Evolutionary conservation across 805 yeast genomes (phyloP).

Genomic region (Lipomyces sp.): DNA sequence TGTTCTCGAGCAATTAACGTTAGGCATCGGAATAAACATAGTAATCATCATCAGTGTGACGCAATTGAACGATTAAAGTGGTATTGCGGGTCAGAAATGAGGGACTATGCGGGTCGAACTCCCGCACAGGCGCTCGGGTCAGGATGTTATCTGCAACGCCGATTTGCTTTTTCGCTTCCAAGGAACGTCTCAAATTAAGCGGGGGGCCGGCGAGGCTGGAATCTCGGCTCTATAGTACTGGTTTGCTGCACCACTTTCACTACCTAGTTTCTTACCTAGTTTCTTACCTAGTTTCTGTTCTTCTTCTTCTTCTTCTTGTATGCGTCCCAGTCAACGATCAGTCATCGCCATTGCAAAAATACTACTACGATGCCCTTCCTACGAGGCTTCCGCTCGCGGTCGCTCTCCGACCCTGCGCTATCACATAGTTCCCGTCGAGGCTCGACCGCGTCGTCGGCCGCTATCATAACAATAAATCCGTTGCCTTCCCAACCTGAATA

Average conservation of each 20-base stretch:
- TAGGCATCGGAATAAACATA: too few relatives aligned
- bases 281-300: too few relatives aligned
- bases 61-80: too few relatives aligned
- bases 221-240: too few relatives aligned
- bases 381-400: constrained; percentile 33
- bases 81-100: too few relatives aligned
- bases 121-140: too few relatives aligned
- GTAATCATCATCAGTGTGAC: too few relatives aligned
- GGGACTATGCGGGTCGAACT: too few relatives aligned
- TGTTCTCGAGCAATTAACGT: too few relatives aligned
- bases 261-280: too few relatives aligned
- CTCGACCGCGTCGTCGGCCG: background rate
- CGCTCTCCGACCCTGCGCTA: constrained; percentile 30
- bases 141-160: too few relatives aligned
- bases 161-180: too few relatives aligned
- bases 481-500: constrained; percentile 1
- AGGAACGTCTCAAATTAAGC: background rate
- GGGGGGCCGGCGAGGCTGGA: background rate
- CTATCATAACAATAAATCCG: background rate
- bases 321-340: background rate
- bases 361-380: constrained; percentile 29
- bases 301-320: background rate
- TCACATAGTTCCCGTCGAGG: background rate
- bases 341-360: background rate
- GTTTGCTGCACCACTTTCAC: background rate